phyloP scores from a whole-genome alignment of 2,329 filamentous ascomycete species.

The Colletotrichum lentis region DNA sequence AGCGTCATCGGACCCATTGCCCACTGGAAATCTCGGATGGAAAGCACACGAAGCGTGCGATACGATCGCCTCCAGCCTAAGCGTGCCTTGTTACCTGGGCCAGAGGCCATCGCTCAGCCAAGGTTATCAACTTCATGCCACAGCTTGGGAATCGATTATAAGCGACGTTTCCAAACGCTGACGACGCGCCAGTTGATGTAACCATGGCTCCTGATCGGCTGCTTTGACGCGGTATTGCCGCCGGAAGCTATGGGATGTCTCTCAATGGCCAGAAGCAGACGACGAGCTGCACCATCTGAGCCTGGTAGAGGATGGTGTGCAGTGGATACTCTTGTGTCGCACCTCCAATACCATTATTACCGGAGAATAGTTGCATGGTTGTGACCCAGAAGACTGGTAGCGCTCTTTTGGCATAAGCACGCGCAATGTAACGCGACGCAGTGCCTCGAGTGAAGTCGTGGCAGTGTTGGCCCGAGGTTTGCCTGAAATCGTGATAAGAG shows the following conservation, averaged over 20 bases:
- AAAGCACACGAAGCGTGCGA: constrained; percentile 9
- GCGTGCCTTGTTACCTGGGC: constrained; percentile 6
- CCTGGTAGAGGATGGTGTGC: constrained; percentile 2
- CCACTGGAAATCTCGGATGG: constrained; percentile 32
- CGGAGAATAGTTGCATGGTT: constrained; percentile 4
- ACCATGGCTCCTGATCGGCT: not conserved
- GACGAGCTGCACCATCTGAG: not conserved
- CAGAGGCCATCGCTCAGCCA: constrained; percentile 6
- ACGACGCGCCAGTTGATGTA: not conserved
- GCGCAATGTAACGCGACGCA: constrained; percentile 27
- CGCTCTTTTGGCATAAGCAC: constrained; percentile 44
- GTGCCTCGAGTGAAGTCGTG: constrained; percentile 2
- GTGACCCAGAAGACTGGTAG: constrained; percentile 45
- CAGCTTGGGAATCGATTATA: constrained; percentile 10
- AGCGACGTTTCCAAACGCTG: not conserved
- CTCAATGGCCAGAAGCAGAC: not conserved
- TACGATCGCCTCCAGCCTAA: constrained; percentile 25
- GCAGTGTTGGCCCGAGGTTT: constrained; percentile 16
- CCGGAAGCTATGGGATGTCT: constrained; percentile 1
- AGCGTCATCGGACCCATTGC: constrained; percentile 37
- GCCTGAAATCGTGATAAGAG: constrained; percentile 3
- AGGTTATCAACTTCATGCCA: constrained; percentile 6
- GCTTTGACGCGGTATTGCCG: constrained; percentile 21
- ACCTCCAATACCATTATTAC: constrained; percentile 9
- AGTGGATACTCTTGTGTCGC: constrained; percentile 8